Conservation (phyloP, 2,329 filamentous ascomycete genomes). For the Fusarium sp. region DNA sequence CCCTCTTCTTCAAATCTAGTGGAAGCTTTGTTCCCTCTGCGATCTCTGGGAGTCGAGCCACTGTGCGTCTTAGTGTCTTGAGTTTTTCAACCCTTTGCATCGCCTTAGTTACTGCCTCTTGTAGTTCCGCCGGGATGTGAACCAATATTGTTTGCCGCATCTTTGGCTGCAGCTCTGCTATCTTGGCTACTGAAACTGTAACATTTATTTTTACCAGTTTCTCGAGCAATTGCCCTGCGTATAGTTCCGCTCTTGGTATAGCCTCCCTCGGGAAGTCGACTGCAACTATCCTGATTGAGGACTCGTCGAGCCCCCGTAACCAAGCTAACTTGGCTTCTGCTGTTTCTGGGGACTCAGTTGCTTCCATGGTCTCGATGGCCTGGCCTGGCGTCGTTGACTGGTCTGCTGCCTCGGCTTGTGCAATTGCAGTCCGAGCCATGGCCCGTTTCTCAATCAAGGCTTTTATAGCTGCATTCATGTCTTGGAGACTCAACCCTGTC, state of each 20-base stretch:
- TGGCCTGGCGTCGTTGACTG: background rate
- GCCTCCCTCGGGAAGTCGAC: no score
- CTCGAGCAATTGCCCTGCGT: no score
- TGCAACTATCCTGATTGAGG: no score
- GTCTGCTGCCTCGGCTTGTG: background rate
- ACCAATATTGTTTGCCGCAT: background rate
- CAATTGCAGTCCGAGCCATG: background rate
- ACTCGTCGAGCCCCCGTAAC: no score
- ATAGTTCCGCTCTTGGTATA: no score
- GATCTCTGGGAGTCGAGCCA: background rate
- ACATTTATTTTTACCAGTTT: background rate
- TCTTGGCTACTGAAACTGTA: background rate
- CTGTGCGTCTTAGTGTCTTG: background rate
- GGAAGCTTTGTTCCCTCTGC: background rate
- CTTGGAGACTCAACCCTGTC: background rate
- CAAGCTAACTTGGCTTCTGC: no score
- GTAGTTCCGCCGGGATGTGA: background rate
- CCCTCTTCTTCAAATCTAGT: background rate
- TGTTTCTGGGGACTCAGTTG: no score
- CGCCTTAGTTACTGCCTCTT: background rate
- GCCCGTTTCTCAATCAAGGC: background rate
- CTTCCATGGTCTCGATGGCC: no score
- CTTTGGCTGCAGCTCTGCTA: background rate
- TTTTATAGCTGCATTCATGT: background rate
- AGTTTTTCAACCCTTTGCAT: background rate